Evolutionary conservation across 768 basidiomycete genomes (phyloP), one percentile per base, ranked within the genome.

Genomic region (Xerocomus spinulosus): DNA sequence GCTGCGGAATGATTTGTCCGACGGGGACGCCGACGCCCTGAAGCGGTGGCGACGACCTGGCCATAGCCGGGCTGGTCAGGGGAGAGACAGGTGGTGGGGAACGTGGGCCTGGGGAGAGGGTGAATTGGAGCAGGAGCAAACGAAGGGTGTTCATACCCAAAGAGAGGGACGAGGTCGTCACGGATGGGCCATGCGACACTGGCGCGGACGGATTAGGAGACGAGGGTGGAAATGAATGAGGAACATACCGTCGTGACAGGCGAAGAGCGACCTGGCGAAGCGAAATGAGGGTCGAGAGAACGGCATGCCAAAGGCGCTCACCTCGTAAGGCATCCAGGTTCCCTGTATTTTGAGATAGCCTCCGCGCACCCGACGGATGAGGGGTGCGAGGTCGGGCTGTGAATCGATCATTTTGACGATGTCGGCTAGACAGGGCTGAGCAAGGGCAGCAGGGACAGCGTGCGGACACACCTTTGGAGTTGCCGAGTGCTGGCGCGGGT

Each of bases 261-360:
- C 82, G 78, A 48, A 90, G 76, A 12, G 90, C 89, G 47, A 89
- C 83, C 85, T 92, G 57, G 46, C 14, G 44, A 55, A 51, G 52
- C 49, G 50, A 61, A 42, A 61, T 61, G 58, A 63, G 61, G 46
- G 47, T 14, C 21, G 33, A 10, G 28, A 8, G 41, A 29, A 63
- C 33, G 60, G 48, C 30, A 49, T 32, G 20, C 43, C 42, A 13
- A 30, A 26, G 26, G 33, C 34, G 63, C 77, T 52, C 56, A 86
- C 85, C 74, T 89, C 90, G 68, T 87, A 92, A 28, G 90, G 90
- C 83, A 92, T 87, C 91, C 91, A 93, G 18, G 91, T 92, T 26
- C 91, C 91, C 61, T 93, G 91, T 36, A 93, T 92, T 71, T 92
- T 92, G 50, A 93, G 79, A 70, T 89, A 90, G 42, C 89, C 87